Percentiles rank a stretch among this genome's conserved stretches.
These are phyloP conservation scores for Lophiostoma macrostomum DNA, from an alignment of 495 filamentous ascomycete species.

Conservation along the genomic window DNA sequence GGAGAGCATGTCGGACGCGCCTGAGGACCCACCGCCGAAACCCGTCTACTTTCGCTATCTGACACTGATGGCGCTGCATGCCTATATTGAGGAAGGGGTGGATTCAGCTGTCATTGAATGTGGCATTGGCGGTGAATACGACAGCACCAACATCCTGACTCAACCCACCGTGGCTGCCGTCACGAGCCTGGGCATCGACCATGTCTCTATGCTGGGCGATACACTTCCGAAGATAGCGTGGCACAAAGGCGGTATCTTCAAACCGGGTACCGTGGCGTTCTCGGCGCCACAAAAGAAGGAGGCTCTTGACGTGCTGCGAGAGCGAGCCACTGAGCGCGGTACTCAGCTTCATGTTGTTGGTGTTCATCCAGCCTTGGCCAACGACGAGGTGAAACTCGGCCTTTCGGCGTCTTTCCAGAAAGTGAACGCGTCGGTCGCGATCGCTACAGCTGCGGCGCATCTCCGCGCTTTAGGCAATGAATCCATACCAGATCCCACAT, in stretches of 20 bases:
- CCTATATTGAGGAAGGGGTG: conserved; percentile 76
- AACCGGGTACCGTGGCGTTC: conserved; percentile 65
- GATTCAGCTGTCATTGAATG: conserved; percentile 86
- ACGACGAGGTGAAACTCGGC: conserved; percentile 60
- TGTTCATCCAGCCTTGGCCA: conserved; percentile 60
- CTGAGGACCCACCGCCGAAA: conserved; percentile 54
- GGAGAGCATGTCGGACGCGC: conserved; percentile 47
- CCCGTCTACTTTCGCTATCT: conserved; percentile 90
- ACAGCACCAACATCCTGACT: conserved; percentile 86
- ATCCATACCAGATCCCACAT: conserved; percentile 46
- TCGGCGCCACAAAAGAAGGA: conserved; percentile 65
- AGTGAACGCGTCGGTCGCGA: conserved; percentile 78
- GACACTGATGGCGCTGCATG: conserved; percentile 85
- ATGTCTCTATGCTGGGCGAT: conserved; percentile 70
- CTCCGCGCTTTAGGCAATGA: conserved; percentile 46
- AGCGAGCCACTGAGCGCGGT: conserved; percentile 66
- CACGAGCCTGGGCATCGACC: conserved; percentile 86
- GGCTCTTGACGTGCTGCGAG: conserved; percentile 65
- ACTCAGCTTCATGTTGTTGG: conserved; percentile 59
- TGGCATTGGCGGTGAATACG: conserved; percentile 90
- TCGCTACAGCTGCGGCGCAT: conserved; percentile 66
- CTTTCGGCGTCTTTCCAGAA: conserved; percentile 81
- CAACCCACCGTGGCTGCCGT: conserved; percentile 72
- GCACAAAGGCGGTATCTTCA: conserved; percentile 96
- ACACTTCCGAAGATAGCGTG: conserved; percentile 92